Conservation (phyloP, 164 flowering plant genomes). For the Chimonanthus praecox region DNA sequence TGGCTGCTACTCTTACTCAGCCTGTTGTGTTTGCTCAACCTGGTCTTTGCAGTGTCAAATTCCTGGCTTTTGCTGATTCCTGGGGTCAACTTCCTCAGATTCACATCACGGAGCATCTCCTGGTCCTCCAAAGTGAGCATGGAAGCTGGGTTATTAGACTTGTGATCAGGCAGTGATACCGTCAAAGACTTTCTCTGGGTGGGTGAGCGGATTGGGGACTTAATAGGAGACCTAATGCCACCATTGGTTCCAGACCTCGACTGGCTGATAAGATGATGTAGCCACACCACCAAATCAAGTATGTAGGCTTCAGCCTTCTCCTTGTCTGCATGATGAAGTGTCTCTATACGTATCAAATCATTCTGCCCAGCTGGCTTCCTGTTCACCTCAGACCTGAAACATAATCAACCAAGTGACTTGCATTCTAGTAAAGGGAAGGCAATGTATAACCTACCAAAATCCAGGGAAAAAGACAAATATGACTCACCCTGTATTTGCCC, state of each 20-base stretch:
- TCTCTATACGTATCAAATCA: constrained; percentile 71
- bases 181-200: constrained; percentile 28
- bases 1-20: constrained; percentile 81
- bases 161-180: constrained; percentile 24
- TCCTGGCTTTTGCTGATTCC: constrained; percentile 97
- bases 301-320: constrained; percentile 80
- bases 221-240: constrained; percentile 66
- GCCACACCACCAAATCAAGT: constrained; percentile 88
- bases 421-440: neutral
- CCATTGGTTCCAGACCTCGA: constrained; percentile 39
- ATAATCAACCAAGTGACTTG: neutral
- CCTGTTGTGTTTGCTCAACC: constrained; percentile 43
- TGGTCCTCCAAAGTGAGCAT: constrained; percentile 64
- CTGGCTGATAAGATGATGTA: constrained; percentile 73
- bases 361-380: constrained; percentile 56
- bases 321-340: constrained; percentile 92
- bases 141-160: constrained; percentile 34
- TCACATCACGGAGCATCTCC: constrained; percentile 76
- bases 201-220: constrained; percentile 77
- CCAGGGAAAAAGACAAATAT: neutral
- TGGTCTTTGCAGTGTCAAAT: constrained; percentile 51
- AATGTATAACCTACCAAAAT: neutral
- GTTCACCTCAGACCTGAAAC: constrained; percentile 69
- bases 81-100: constrained; percentile 69
- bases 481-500: constrained; percentile 97